Evolutionary conservation across 108 stramenopile species (phyloP).

Genomic region (Skeletonema grethae): DNA sequence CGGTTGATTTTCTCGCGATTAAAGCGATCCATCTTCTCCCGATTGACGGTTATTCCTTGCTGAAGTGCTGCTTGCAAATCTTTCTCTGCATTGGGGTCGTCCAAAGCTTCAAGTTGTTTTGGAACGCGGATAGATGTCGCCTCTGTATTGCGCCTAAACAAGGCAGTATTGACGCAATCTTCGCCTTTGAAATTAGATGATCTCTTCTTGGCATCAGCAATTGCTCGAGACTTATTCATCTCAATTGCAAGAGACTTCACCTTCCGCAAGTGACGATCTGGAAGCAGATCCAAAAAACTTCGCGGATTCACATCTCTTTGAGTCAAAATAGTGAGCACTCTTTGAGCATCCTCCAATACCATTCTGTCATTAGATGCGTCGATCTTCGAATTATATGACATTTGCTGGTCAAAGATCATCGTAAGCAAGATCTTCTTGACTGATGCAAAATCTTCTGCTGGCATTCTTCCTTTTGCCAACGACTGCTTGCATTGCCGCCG

Average conservation of each 20-base stretch:
- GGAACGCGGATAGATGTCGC: not conserved
- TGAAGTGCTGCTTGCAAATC: constrained; percentile 23
- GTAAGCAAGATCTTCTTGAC: constrained; percentile 25
- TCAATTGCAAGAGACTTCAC: constrained; percentile 25
- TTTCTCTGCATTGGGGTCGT: constrained; percentile 22
- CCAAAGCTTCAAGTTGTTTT: constrained; percentile 6
- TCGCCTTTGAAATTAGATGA: constrained; percentile 23
- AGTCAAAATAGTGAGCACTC: constrained; percentile 23
- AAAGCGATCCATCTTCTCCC: constrained; percentile 24
- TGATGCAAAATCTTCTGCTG: constrained; percentile 25
- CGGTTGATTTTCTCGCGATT: not conserved
- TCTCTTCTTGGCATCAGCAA: constrained; percentile 19
- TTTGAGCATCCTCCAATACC: constrained; percentile 30
- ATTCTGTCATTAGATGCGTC: constrained; percentile 21
- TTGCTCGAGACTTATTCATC: constrained; percentile 22
- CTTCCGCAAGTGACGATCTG: constrained; percentile 29
- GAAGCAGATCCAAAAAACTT: constrained; percentile 29
- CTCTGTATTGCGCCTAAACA: constrained; percentile 15
- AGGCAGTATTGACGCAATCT: constrained; percentile 17
- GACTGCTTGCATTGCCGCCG: constrained; percentile 27
- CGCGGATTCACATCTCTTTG: constrained; percentile 11
- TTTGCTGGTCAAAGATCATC: constrained; percentile 27
- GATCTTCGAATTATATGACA: constrained; percentile 1
- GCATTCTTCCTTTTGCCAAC: constrained; percentile 4
- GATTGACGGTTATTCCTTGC: constrained; percentile 19